Evolutionary conservation across 805 yeast genomes (phyloP).

Genomic region (Isabelozyma pseudorhagii): DNA sequence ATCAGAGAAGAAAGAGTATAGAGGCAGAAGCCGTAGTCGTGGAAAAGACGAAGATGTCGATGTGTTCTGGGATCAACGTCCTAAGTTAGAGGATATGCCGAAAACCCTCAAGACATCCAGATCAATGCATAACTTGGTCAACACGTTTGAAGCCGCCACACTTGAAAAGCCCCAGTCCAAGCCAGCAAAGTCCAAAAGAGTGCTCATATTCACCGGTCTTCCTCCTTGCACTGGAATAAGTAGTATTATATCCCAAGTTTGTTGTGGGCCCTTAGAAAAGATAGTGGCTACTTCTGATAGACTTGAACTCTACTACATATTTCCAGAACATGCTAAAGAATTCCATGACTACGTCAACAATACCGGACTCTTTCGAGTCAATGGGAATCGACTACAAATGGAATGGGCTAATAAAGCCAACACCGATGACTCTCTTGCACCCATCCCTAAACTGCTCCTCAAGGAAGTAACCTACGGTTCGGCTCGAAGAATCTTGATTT

Average conservation of each 20-base stretch:
- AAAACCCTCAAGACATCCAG: background rate
- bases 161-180: background rate
- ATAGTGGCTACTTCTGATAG: constrained; percentile 20
- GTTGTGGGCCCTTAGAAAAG: constrained; percentile 70
- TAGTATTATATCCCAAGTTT: constrained; percentile 50
- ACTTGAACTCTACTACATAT: constrained; percentile 51
- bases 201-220: constrained; percentile 34
- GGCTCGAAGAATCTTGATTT: constrained; percentile 55
- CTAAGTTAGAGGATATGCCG: background rate
- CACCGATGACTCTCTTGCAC: constrained; percentile 14
- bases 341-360: constrained; percentile 49
- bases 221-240: constrained; percentile 44
- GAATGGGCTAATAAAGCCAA: constrained; percentile 42
- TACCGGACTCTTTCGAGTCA: constrained; percentile 54
- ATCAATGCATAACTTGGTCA: background rate
- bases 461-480: constrained; percentile 37
- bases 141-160: background rate
- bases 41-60: background rate
- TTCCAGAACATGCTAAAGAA: constrained; percentile 48
- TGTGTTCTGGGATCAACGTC: background rate
- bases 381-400: constrained; percentile 50
- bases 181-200: background rate
- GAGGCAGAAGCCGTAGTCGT: background rate
- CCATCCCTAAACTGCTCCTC: constrained; percentile 18
- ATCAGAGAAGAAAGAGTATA: background rate